phyloP scores from a whole-genome alignment of 352 stramenopile genomes.

The Phytophthora sojae region DNA sequence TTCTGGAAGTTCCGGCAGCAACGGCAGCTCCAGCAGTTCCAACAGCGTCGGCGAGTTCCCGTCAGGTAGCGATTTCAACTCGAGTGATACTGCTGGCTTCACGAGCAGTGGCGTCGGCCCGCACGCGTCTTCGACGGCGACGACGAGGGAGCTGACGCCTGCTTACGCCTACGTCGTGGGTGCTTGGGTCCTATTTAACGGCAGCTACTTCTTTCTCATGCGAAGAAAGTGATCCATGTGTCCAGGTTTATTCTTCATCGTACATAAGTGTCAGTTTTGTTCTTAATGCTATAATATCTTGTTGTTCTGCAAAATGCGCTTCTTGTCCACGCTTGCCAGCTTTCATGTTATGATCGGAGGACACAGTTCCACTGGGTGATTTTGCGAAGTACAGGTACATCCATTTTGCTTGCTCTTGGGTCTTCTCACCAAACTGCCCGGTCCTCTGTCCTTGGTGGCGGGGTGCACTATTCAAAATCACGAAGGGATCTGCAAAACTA shows the following conservation, averaged over 20 bases:
- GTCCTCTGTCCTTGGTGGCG: conserved; percentile 22
- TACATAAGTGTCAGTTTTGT: conserved; percentile 35
- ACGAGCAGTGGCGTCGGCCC: conserved; percentile 29
- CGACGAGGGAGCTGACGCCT: conserved; percentile 43
- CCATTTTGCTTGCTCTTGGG: conserved; percentile 21
- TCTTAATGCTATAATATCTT: conserved; percentile 32
- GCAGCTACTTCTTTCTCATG: conserved; percentile 60
- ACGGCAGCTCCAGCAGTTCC: conserved; percentile 15
- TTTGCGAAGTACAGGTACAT: conserved; percentile 26
- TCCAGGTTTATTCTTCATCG: conserved; percentile 36
- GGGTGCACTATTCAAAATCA: conserved; percentile 24
- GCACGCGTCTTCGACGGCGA: conserved; percentile 37
- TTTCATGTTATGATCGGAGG: background rate
- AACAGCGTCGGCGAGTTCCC: conserved; percentile 22
- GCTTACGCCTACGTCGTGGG: conserved; percentile 50
- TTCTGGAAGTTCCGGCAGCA: background rate
- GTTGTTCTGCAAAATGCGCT: conserved; percentile 24
- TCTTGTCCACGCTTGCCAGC: background rate
- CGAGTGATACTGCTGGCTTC: conserved; percentile 31
- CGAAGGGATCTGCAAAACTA: conserved; percentile 17
- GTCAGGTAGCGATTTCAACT: conserved; percentile 27
- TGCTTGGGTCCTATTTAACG: conserved; percentile 56
- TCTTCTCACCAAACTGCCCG: conserved; percentile 23
- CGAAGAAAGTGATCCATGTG: conserved; percentile 44
- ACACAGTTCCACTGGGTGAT: background rate